These are phyloP conservation scores for Exophiala lecanii-corni DNA, from an alignment of 2,329 filamentous ascomycete genomes.

Conservation along the genomic window DNA sequence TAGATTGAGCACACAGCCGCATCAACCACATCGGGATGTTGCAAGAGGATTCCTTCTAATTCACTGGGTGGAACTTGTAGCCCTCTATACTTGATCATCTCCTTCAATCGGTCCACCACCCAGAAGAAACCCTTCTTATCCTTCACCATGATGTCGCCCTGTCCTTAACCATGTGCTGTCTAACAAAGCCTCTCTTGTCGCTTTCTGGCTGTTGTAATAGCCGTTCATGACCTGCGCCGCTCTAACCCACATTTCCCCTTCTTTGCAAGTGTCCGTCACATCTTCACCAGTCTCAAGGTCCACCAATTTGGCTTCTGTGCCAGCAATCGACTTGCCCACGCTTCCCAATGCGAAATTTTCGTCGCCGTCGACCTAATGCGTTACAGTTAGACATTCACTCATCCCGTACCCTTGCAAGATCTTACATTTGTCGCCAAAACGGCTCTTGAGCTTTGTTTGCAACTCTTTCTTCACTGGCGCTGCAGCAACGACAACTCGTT, in stretches of 20 bases:
- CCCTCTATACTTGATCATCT: conserved; percentile 47
- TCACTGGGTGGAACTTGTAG: conserved; percentile 44
- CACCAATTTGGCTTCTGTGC: conserved; percentile 10
- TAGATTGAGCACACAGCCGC: conserved; percentile 43
- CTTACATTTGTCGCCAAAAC: conserved; percentile 42
- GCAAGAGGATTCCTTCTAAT: conserved; percentile 42
- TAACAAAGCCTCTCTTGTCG: conserved; percentile 62
- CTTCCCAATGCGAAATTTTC: conserved; percentile 46
- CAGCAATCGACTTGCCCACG: conserved; percentile 24
- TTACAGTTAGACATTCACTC: conserved; percentile 38
- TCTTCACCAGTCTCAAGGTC: conserved; percentile 12
- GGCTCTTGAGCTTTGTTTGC: conserved; percentile 48
- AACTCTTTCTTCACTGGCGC: conserved; percentile 54
- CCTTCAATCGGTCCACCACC: conserved; percentile 79
- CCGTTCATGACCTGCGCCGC: conserved; percentile 72
- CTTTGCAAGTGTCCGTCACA: conserved; percentile 7
- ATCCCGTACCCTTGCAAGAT: conserved; percentile 34
- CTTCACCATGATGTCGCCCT: conserved; percentile 61
- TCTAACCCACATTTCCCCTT: conserved; percentile 61
- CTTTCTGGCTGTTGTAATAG: conserved; percentile 68
- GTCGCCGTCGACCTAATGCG: conserved; percentile 38
- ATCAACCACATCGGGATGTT: conserved; percentile 42
- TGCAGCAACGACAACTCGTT: conserved; percentile 48
- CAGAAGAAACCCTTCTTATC: conserved; percentile 66
- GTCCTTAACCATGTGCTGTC: conserved; percentile 56